Conservation (phyloP, 768 basidiomycete species). For the Xerocomellus intermedius region DNA sequence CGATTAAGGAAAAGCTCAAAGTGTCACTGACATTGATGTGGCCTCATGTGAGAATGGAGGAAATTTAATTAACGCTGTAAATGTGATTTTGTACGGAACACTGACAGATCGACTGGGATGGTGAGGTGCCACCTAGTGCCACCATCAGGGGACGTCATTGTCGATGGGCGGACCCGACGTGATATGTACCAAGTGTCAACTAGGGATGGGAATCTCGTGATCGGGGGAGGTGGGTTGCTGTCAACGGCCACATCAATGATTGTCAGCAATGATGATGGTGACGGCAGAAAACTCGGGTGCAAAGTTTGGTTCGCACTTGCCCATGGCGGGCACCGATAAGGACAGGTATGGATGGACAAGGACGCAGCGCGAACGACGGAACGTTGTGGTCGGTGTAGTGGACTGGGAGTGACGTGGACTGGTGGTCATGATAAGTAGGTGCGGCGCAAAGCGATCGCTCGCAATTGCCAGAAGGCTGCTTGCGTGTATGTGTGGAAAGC, state of each 20-base stretch:
- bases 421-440: no score
- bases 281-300: not conserved
- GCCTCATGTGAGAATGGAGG: not conserved
- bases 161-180: not conserved
- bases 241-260: not conserved
- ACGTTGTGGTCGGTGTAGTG: not conserved
- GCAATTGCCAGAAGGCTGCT: not conserved
- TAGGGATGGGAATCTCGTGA: slow-evolving; percentile 3
- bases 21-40: no score
- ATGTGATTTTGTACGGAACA: not conserved
- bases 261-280: not conserved
- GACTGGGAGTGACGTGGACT: no score
- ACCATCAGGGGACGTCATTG: not conserved
- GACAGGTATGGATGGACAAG: not conserved
- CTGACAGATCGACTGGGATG: not conserved
- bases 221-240: slow-evolving; percentile 3
- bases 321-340: not conserved
- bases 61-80: not conserved
- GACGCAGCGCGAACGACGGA: not conserved
- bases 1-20: not conserved
- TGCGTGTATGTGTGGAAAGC: not conserved
- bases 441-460: no score
- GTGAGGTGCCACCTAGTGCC: not conserved
- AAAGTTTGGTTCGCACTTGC: not conserved
- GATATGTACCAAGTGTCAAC: not conserved